phyloP scores from a whole-genome alignment of 176 grass and related monocot genomes.

The Aegilops sharonensis region DNA sequence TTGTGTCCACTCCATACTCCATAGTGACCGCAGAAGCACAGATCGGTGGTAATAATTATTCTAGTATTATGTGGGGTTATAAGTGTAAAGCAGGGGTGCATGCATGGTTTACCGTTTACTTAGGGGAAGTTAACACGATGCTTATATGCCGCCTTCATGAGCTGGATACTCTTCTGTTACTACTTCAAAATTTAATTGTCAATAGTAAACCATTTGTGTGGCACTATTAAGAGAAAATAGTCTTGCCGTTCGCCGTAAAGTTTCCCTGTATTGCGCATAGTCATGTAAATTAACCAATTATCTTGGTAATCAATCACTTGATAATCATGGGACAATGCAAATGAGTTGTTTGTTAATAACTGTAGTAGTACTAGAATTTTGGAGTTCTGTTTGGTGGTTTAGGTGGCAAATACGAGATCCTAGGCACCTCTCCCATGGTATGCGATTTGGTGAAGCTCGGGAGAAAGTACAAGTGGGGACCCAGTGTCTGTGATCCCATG shows the following conservation, averaged over 20 bases:
- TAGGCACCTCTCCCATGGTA: background rate
- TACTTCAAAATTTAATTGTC: slow-evolving; percentile 15
- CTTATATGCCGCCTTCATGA: background rate
- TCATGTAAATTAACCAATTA: background rate
- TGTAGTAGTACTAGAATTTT: slow-evolving; percentile 10
- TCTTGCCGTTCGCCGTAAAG: background rate
- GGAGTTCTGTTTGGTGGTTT: slow-evolving; percentile 33
- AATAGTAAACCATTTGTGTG: slow-evolving; percentile 24
- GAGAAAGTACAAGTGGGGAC: slow-evolving; percentile 41
- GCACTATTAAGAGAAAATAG: background rate
- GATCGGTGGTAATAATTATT: slow-evolving; percentile 15
- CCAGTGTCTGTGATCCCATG: background rate
- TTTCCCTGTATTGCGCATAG: background rate
- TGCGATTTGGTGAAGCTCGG: slow-evolving; percentile 40
- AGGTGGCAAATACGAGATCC: slow-evolving; percentile 42
- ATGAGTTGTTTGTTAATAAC: background rate
- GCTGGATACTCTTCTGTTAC: background rate
- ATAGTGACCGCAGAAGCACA: slow-evolving; percentile 12
- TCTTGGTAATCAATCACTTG: background rate
- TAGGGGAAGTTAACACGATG: slow-evolving; percentile 12
- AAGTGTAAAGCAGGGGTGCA: slow-evolving; percentile 24
- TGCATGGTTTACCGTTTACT: background rate
- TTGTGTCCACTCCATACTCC: background rate
- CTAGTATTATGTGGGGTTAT: background rate
- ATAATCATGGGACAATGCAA: background rate